A percentile compares a stretch with the other conserved stretches of the same genome.
Conservation (phyloP, 225 moss, liverwort and hornwort genomes). For the Pseudoscleropodium purum region DNA sequence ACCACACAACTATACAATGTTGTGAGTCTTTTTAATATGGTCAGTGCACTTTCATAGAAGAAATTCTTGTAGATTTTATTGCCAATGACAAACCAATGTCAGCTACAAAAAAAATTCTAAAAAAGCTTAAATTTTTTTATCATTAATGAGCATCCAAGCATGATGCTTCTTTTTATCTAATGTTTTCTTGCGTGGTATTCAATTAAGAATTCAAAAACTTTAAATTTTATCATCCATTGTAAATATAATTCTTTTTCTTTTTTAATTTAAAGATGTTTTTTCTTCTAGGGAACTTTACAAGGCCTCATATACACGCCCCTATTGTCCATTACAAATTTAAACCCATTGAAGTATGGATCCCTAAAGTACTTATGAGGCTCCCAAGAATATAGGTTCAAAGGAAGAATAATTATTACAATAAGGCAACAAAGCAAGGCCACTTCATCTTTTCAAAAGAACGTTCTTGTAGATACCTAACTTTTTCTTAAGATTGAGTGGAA, state of each 20-base stretch:
- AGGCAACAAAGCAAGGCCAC: neutral
- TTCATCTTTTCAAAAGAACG: rapidly evolving
- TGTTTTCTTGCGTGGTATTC: neutral
- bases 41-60: neutral
- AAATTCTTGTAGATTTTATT: neutral
- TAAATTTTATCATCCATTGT: rapidly evolving
- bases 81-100: neutral
- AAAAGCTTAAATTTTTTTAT: neutral
- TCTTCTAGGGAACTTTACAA: rapidly evolving
- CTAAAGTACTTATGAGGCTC: neutral
- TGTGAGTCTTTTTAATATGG: neutral
- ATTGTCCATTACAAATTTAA: neutral
- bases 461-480: neutral
- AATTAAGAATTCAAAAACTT: neutral
- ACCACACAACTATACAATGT: neutral
- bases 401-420: neutral
- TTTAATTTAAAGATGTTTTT: neutral
- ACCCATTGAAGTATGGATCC: neutral
- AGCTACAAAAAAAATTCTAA: neutral
- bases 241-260: neutral
- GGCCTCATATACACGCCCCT: neutral
- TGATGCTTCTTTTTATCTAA: neutral
- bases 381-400: neutral
- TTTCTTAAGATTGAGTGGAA: rapidly evolving
- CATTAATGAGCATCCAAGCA: neutral